Evolutionary conservation across 2,329 filamentous ascomycete species (phyloP).

Genomic region (Parastagonospora nodorum): DNA sequence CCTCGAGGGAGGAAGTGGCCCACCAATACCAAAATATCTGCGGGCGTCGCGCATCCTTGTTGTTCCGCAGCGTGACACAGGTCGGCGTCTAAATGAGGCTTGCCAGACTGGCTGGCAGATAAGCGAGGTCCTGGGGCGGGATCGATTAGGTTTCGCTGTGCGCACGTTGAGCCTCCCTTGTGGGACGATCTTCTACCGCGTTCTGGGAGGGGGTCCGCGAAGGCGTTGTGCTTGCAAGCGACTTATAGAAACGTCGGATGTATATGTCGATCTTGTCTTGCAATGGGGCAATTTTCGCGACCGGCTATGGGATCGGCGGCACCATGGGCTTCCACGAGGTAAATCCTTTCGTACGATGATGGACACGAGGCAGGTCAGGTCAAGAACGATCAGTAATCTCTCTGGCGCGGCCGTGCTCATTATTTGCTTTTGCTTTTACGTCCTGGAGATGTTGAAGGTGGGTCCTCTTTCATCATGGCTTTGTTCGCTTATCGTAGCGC

Average conservation of each 20-base stretch:
- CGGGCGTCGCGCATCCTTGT: neutral
- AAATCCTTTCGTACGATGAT: neutral
- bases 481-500: neutral
- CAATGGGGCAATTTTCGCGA: neutral
- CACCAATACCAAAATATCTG: slow-evolving; percentile 4
- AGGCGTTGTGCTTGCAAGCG: neutral
- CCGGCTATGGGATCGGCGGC: neutral
- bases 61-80: neutral
- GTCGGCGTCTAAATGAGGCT: neutral
- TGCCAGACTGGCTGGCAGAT: slow-evolving; percentile 6
- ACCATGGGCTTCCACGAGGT: neutral
- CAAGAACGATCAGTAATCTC: too few species aligned
- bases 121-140: neutral
- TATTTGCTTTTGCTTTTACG: neutral
- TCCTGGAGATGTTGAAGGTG: neutral
- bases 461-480: neutral
- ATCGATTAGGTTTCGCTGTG: neutral
- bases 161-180: slow-evolving; percentile 12
- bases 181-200: slow-evolving; percentile 1
- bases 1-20: neutral
- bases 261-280: slow-evolving; percentile 1
- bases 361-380: neutral
- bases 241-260: neutral
- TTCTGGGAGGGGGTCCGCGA: neutral
- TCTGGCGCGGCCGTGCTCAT: too few species aligned